Percentiles rank a stretch among this genome's conserved stretches.
These are phyloP conservation scores for Phytophthora europaea DNA, from an alignment of 352 stramenopile species.

Conservation along the genomic window DNA sequence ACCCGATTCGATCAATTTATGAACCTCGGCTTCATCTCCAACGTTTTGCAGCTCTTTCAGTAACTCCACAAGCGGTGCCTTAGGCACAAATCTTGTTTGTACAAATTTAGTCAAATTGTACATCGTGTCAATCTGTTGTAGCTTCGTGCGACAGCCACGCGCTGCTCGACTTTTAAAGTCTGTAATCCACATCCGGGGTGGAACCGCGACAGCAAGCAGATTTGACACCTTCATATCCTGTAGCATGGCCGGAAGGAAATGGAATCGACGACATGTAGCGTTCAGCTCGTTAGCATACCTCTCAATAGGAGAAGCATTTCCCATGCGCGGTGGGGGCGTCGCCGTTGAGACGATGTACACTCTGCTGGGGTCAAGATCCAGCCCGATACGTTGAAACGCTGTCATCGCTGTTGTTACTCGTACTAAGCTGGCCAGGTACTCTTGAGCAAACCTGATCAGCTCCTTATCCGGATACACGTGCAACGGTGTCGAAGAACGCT, in stretches of 20 bases:
- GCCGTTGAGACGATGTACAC: conserved; percentile 43
- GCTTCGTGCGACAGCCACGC: conserved; percentile 51
- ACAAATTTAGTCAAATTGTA: conserved; percentile 56
- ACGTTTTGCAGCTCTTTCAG: conserved; percentile 58
- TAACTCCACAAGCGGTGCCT: conserved; percentile 41
- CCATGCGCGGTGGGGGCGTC: conserved; percentile 11
- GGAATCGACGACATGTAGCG: conserved; percentile 48
- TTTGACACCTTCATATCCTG: conserved; percentile 53
- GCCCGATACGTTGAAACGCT: conserved; percentile 37
- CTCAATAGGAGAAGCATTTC: conserved; percentile 49
- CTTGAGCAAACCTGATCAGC: conserved; percentile 56
- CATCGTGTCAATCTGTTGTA: conserved; percentile 84
- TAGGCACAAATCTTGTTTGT: conserved; percentile 43
- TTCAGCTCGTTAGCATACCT: conserved; percentile 47
- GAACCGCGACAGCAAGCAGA: conserved; percentile 35
- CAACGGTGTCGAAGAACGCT: conserved; percentile 39
- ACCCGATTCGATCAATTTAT: conserved; percentile 46
- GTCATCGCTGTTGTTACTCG: conserved; percentile 50
- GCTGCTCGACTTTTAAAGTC: conserved; percentile 45
- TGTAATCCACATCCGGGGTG: conserved; percentile 42
- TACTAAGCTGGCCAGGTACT: conserved; percentile 63
- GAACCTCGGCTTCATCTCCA: conserved; percentile 38
- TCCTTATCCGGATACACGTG: conserved; percentile 51
- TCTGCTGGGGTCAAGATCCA: conserved; percentile 37
- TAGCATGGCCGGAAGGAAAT: conserved; percentile 55